Base-by-base conservation (phyloP, 208 protist species). In the Leishmania guyanensis region DNA sequence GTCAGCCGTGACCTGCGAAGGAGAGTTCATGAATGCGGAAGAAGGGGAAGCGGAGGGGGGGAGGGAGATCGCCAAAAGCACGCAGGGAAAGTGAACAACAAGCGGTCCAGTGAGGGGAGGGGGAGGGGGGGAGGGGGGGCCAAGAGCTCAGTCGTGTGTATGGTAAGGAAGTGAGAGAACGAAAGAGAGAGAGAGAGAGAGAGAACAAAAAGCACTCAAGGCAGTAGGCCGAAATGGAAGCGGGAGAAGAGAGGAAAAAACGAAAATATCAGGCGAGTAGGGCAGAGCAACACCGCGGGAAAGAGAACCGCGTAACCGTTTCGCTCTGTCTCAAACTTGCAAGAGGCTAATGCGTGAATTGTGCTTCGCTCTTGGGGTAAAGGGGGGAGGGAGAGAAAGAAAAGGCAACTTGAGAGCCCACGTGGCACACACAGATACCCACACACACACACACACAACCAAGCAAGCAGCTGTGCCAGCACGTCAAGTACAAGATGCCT, bases 1-100 rank as follows among this genome's bases (percentile, higher is more conserved):
- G 62, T n/a, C 29, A 20, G 50, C n/a, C 62, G 22, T 16, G 14
- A 9, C 60, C 22, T 60, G 79, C 22, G 51, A 48, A 46, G 71
- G 54, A 29, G 68, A 56, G 2, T 71, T 80, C 80, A 84, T 84
- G 51, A 72, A 68, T 51, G 64, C 48, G 4, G 29, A 76, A 14
- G 29, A 39, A 58, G 39, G 0, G 9, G 33, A 12, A 75, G 20
- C 4, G 51, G 22, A 29, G n/a, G 16, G n/a, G 74, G n/a, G 16
- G 36, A 48, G 26, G 54, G 46, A 78, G 74, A 68, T 71, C 1
- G n/a, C 39, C 33, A 9, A 43, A 16, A 22, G 8, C 36, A 71
- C 66, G 17, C 36, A 71, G 58, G 58, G 0, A 39, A 8, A 12
- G 64, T 33, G 10, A 14, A 17, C 14, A 33, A 22, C 20, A 46